Evolutionary conservation across 257 asterid species (phyloP), one percentile per base, ranked within the genome.

Genomic region (Cruciata laevipes): DNA sequence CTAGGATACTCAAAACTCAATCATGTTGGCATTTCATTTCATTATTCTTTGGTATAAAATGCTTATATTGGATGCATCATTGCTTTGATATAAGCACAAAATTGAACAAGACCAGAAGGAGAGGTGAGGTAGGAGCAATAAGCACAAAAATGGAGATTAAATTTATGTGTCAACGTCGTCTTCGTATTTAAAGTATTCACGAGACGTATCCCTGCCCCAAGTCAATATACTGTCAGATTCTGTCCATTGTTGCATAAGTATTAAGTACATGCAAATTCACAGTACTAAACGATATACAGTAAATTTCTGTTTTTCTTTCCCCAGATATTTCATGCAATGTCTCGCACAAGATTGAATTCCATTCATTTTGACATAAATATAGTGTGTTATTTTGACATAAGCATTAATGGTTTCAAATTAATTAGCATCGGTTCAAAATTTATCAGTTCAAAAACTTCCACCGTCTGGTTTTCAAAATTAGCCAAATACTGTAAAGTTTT

Each of bases 111-210:
- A 53, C 60, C 20, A 20, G 60, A 53, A 23, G 5, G 61, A 2
- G 14, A 55, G 13, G 16, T 12, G 0, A 38, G 5, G 12, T 7
- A 12, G 52, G 5, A 47, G 53, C 53, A 13, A 16, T 47, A 47
- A 47, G 7, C 55, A 60, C 31, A 30, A 47, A 21, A 20, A 16
- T 38, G 30, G 42, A 8, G 42, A 8, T 4, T 63, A 40, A 23
- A 53, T 31, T n/a, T 8, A 31, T 56, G 20, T 8, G 75, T 61
- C 72, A 52, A 70, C 63, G 51, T 68, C 65, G 37, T 56, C 68
- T 58, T 24, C 63, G 63, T 21, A 62, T 73, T 74, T 51, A 76
- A 66, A 74, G 70, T 75, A 64, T 66, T 82, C 84, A 82, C 86
- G 84, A 73, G 86, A 70, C 58, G n/a, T 13, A 58, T 58, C 63